Conservation (phyloP, 306 rosid genomes). For the Alnus rubra region DNA sequence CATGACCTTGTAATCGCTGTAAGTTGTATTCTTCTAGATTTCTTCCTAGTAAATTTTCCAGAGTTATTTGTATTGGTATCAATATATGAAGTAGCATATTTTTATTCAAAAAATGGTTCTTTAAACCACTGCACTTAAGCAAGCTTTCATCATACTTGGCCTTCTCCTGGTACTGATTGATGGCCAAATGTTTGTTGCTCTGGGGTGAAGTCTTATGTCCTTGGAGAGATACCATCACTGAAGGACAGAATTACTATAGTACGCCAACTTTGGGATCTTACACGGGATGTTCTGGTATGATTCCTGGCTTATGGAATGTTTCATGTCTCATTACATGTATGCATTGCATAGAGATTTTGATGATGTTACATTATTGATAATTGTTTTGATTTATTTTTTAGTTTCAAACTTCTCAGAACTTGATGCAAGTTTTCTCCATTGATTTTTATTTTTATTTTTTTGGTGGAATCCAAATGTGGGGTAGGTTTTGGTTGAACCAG, state of each 20-base stretch:
- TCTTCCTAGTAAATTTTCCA: conserved; percentile 8
- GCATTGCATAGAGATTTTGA: not conserved
- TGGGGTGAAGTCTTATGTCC: conserved; percentile 83
- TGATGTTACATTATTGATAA: not conserved
- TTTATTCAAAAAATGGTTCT: not conserved
- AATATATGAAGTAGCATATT: conserved; percentile 1
- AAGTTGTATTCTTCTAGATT: conserved; percentile 43
- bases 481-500: conserved; percentile 91
- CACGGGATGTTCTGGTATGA: conserved; percentile 81
- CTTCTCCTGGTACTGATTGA: conserved; percentile 30
- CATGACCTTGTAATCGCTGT: conserved; percentile 97
- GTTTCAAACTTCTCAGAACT: conserved; percentile 1
- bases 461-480: conserved; percentile 26
- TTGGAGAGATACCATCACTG: conserved; percentile 90
- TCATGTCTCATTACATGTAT: not conserved
- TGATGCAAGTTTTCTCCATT: conserved; percentile 19
- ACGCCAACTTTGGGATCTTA: conserved; percentile 95
- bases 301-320: conserved; percentile 23
- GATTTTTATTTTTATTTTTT: not conserved
- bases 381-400: not conserved
- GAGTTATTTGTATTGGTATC: conserved; percentile 5
- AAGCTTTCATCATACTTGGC: conserved; percentile 7
- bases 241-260: conserved; percentile 83
- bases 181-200: conserved; percentile 27
- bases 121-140: conserved; percentile 8